Evolutionary conservation across 2,329 filamentous ascomycete species (phyloP).

Genomic region (Eutypella sp.): DNA sequence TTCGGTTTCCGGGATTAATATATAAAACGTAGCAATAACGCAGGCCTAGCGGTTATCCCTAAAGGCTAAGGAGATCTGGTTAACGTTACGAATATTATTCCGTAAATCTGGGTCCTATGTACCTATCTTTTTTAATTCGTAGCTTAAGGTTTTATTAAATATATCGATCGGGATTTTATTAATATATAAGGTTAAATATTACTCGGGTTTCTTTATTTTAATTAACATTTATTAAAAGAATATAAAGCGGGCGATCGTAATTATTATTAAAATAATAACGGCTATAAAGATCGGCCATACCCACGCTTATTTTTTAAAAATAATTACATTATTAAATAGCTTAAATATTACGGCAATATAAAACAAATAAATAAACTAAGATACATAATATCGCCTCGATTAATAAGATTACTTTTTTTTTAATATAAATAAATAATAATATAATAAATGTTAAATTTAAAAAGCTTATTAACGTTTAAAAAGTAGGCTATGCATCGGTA

Average conservation of each 20-base stretch:
- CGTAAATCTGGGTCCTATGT: neutral
- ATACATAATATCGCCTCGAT: neutral
- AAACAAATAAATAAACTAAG: neutral
- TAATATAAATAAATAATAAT: neutral
- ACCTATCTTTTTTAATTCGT: conserved; percentile 3
- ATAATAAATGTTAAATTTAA: neutral
- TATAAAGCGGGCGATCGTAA: neutral
- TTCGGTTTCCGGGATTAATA: conserved; percentile 1
- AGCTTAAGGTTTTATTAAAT: neutral
- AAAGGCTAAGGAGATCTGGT: conserved; percentile 1
- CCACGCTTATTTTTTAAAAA: neutral
- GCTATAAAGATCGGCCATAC: neutral
- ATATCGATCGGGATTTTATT: neutral
- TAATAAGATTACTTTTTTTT: neutral
- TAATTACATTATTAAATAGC: neutral
- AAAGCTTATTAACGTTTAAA: neutral
- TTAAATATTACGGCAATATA: neutral
- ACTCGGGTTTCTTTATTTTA: neutral
- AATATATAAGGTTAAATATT: conserved; percentile 2
- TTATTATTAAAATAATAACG: neutral
- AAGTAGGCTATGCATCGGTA: neutral
- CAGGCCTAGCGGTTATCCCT: conserved; percentile 3
- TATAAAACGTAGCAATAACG: conserved; percentile 7
- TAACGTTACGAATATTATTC: neutral
- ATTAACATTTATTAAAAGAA: too few species aligned